Conservation (phyloP, 2,329 filamentous ascomycete genomes). For the Pochonia chlamydosporia region DNA sequence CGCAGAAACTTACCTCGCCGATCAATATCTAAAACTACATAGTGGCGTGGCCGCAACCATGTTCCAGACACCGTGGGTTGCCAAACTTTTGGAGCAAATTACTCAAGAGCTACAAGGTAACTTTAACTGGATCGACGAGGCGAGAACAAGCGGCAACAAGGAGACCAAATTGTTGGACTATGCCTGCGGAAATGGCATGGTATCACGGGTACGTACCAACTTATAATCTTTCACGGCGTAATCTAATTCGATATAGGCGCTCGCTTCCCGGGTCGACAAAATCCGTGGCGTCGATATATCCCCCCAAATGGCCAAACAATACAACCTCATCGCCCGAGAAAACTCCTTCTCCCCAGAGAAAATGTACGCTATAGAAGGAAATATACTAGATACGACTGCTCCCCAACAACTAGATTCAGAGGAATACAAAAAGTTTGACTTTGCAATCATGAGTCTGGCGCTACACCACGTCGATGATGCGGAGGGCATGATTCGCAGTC, state of each 20-base stretch:
- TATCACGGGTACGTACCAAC: constrained; percentile 10
- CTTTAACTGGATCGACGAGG: constrained; percentile 19
- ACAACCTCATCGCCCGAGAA: constrained; percentile 22
- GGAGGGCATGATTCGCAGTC: constrained; percentile 18
- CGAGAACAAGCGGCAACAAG: constrained; percentile 5
- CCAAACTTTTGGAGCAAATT: constrained; percentile 18
- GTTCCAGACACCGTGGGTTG: constrained; percentile 19
- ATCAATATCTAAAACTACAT: too few relatives aligned
- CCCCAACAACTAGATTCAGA: constrained; percentile 14
- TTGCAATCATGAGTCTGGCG: constrained; percentile 27
- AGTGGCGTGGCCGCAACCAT: constrained; percentile 14
- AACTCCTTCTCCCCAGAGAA: constrained; percentile 15
- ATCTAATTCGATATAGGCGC: too few relatives aligned
- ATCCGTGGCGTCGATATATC: constrained; percentile 31
- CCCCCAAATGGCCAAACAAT: constrained; percentile 23
- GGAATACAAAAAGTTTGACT: constrained; percentile 23
- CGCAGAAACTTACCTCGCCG: too few relatives aligned
- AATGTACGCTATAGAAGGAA: constrained; percentile 25
- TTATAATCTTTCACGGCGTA: neutral
- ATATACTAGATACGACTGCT: constrained; percentile 19
- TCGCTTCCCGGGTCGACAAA: constrained; percentile 21
- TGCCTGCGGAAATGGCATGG: constrained; percentile 24
- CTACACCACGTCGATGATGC: constrained; percentile 29
- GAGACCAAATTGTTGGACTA: constrained; percentile 23
- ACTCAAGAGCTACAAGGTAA: constrained; percentile 17